Base-by-base conservation (phyloP, 345 rosid species). In the Acer negundo region DNA sequence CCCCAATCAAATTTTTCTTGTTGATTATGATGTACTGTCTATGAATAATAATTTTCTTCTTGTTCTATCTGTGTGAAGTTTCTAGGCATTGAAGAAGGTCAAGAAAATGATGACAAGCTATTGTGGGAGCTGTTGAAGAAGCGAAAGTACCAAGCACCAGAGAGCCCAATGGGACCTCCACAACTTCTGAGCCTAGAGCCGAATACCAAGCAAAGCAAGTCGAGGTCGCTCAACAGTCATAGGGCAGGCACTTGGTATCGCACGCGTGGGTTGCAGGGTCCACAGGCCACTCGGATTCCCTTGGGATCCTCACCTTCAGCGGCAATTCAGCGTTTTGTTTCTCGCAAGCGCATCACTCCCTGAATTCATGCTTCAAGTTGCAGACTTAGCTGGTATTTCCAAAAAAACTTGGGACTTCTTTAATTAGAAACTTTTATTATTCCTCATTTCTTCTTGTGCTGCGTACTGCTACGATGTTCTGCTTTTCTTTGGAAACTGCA, bases 261-360 rank as follows among this genome's bases (percentile, higher is more conserved):
- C 26, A 69, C 22, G 10, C 77, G 67, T 12, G 70, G 75, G 51
- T 61, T 22, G 56, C 72, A 58, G 7, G 75, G 74, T 70, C 85
- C 84, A 69, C 76, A 11, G 20, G 66, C 67, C 31, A 13, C 76
- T 56, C 26, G 77, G 62, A 71, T 87, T 22, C 81, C 90, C 22
- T 84, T 87, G 59, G 94, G 89, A 26, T 53, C 80, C 35, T 86
- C 89, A 24, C 86, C 90, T 80, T 84, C 94, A 19, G 63, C 72
- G 22, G 26, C 78, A 79, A 67, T 71, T 74, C 75, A 83, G 56
- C 77, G 44, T 23, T 75, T 51, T 24, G 65, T 10, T 59, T 76
- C 67, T 1, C 77, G 31, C 62, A 69, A 65, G 70, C 46, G 40
- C 67, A 58, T 74, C 64, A 4, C 55, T 73, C 73, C 6, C 49